These are phyloP conservation scores for Talaromyces sp. DNA, from an alignment of 2,329 filamentous ascomycete genomes.

Conservation along the genomic window DNA sequence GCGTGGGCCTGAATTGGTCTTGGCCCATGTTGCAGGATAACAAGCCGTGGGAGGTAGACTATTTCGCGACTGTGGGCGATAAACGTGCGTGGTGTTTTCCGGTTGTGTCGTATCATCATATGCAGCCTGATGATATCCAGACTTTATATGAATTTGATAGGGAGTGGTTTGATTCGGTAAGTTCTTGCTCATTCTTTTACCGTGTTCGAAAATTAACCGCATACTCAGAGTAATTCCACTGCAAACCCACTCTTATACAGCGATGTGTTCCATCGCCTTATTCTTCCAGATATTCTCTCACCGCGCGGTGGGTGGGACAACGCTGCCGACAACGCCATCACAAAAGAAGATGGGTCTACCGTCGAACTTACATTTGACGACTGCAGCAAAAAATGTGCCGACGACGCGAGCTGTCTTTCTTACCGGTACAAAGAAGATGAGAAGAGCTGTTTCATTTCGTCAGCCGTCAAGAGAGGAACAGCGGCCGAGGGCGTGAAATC, in stretches of 20 bases:
- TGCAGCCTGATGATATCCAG: slow-evolving; percentile 42
- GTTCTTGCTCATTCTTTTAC: not conserved
- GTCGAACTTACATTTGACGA: slow-evolving; percentile 26
- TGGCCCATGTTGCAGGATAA: slow-evolving; percentile 49
- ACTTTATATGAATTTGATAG: slow-evolving; percentile 47
- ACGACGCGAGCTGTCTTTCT: slow-evolving; percentile 28
- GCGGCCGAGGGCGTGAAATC: slow-evolving; percentile 24
- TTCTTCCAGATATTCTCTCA: slow-evolving; percentile 31
- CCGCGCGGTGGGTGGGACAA: slow-evolving; percentile 35
- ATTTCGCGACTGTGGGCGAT: slow-evolving; percentile 38
- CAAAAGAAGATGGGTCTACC: slow-evolving; percentile 20
- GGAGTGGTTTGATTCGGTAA: slow-evolving; percentile 59
- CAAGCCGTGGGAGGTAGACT: slow-evolving; percentile 43
- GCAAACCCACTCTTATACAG: slow-evolving; percentile 30
- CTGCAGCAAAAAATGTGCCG: slow-evolving; percentile 29
- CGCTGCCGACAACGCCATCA: slow-evolving; percentile 27
- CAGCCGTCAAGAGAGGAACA: slow-evolving; percentile 29
- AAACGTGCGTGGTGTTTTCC: slow-evolving; percentile 51
- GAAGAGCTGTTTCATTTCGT: slow-evolving; percentile 27
- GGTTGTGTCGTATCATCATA: slow-evolving; percentile 50
- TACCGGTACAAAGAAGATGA: slow-evolving; percentile 20
- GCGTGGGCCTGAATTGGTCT: slow-evolving; percentile 43
- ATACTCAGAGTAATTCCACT: not conserved
- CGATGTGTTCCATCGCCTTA: slow-evolving; percentile 36
- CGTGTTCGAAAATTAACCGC: not conserved